Base-by-base conservation (phyloP, 805 yeast species). In the Ogataea glucozyma region DNA sequence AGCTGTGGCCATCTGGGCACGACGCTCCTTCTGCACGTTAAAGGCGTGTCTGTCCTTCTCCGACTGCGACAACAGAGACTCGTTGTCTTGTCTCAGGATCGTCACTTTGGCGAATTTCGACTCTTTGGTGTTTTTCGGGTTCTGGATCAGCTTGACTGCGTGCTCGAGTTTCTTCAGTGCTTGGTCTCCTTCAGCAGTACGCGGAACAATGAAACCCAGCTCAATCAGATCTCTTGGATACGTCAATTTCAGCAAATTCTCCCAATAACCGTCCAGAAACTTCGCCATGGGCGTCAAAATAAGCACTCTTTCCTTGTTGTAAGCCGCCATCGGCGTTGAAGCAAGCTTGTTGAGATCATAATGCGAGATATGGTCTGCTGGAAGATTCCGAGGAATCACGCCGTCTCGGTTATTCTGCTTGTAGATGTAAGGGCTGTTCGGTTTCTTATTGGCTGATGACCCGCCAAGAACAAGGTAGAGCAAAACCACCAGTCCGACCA, bases 1-100 rank as follows among this genome's bases (percentile, higher is more conserved):
- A 3, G 98, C 97, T 51, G 88, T 70, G 2, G 97, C 95, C 98
- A 93, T 91, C 58, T 82, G 81, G 4, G 85, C 65, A 53, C 99
- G 79, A 63, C 99, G 79, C 57, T 86, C 85, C 65, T 89, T 90
- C 66, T 93, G 99, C 20, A 82, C 95, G 19, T 66, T 68, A 49
- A 85, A 68, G 3, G 95, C 96, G 61, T 93, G 99, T 61, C 99
- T 77, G 51, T 88, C 95, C 65, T 86, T 85, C 62, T 93, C 99
- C 30, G 56, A 52, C 61, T 90, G 93, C 31, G 84, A 76, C 26
- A 76, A 76, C 51, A 88, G 75, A 6, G 95, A 80, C 30, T 85
- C 84, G 22, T 84, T 74, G 64, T 93, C 98, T 69, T 93, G 98
- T 66, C 98, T 80, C 59, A 93, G 72, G 33, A 93, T 84, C 17